Conservation (phyloP, 352 stramenopile species). For the Phytophthora pluvialis region DNA sequence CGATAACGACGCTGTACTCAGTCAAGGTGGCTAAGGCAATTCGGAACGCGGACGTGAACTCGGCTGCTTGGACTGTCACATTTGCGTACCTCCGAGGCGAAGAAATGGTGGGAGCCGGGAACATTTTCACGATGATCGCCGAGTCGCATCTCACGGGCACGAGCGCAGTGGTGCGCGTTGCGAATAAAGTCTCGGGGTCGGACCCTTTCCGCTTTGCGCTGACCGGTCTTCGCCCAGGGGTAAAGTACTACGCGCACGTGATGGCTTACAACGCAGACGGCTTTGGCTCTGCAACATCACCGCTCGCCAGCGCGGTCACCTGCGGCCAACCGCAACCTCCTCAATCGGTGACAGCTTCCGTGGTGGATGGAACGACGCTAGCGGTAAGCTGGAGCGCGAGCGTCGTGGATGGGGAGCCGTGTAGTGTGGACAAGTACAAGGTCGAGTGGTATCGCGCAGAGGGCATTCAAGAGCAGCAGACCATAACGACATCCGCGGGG, state of each 20-base stretch:
- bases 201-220: slow-evolving; percentile 86
- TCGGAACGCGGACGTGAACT: slow-evolving; percentile 53
- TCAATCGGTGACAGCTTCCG: slow-evolving; percentile 47
- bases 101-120: slow-evolving; percentile 91
- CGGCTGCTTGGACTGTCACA: slow-evolving; percentile 92
- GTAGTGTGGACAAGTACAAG: slow-evolving; percentile 70
- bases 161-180: slow-evolving; percentile 62
- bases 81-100: slow-evolving; percentile 94
- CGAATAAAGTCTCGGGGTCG: slow-evolving; percentile 90
- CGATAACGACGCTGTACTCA: slow-evolving; percentile 86
- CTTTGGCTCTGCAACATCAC: slow-evolving; percentile 52
- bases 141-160: slow-evolving; percentile 69
- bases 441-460: slow-evolving; percentile 79
- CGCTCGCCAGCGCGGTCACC: slow-evolving; percentile 56
- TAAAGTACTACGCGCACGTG: slow-evolving; percentile 79
- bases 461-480: slow-evolving; percentile 67
- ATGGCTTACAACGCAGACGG: slow-evolving; percentile 80
- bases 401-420: slow-evolving; percentile 31
- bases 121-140: slow-evolving; percentile 84
- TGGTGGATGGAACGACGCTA: slow-evolving; percentile 65
- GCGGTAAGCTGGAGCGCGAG: slow-evolving; percentile 56
- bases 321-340: slow-evolving; percentile 61
- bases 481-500: slow-evolving; percentile 74
- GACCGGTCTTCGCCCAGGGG: slow-evolving; percentile 53
- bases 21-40: slow-evolving; percentile 72